These are phyloP conservation scores for Aspergillus pseudoterreus DNA, from an alignment of 2,329 filamentous ascomycete species.

Conservation along the genomic window DNA sequence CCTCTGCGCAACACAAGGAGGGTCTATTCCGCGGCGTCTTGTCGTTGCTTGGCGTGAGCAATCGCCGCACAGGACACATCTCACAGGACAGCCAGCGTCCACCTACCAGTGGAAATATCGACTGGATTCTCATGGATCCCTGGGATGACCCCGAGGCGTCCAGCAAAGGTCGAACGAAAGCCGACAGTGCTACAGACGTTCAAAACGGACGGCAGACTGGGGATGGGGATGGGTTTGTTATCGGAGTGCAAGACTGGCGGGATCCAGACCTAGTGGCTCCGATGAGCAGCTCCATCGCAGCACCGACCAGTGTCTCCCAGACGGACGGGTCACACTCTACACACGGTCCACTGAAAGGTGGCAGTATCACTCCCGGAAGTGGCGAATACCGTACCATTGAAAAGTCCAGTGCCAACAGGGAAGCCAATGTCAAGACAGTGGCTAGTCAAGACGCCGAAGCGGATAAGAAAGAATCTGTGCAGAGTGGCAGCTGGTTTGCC, in stretches of 20 bases:
- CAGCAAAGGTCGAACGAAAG: slow-evolving; percentile 13
- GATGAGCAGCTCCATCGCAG: slow-evolving; percentile 23
- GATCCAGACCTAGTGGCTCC: slow-evolving; percentile 67
- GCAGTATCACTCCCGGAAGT: slow-evolving; percentile 68
- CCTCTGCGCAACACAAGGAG: slow-evolving; percentile 17
- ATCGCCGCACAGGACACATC: slow-evolving; percentile 21
- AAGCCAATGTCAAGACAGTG: slow-evolving; percentile 9
- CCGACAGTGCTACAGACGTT: slow-evolving; percentile 18
- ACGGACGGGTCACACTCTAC: slow-evolving; percentile 25
- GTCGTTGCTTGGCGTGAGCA: slow-evolving; percentile 41
- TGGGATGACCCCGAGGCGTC: slow-evolving; percentile 53
- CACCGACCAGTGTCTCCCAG: slow-evolving; percentile 21
- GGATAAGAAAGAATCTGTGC: too few relatives aligned
- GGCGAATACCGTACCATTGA: slow-evolving; percentile 61
- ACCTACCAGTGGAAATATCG: slow-evolving; percentile 68
- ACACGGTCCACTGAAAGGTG: slow-evolving; percentile 51
- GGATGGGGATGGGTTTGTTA: slow-evolving; percentile 65
- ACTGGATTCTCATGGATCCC: slow-evolving; percentile 68
- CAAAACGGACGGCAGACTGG: slow-evolving; percentile 22
- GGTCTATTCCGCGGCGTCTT: slow-evolving; percentile 45
- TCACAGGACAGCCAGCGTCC: slow-evolving; percentile 58
- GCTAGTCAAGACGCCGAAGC: slow-evolving; percentile 6
- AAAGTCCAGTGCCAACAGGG: slow-evolving; percentile 20
- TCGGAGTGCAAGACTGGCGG: slow-evolving; percentile 83
- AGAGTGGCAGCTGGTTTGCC: slow-evolving; percentile 31